Percentiles rank a stretch among this genome's conserved stretches.
Evolutionary conservation across 176 grass and related monocot genomes (phyloP).

Genomic region (Raddia distichophylla): DNA sequence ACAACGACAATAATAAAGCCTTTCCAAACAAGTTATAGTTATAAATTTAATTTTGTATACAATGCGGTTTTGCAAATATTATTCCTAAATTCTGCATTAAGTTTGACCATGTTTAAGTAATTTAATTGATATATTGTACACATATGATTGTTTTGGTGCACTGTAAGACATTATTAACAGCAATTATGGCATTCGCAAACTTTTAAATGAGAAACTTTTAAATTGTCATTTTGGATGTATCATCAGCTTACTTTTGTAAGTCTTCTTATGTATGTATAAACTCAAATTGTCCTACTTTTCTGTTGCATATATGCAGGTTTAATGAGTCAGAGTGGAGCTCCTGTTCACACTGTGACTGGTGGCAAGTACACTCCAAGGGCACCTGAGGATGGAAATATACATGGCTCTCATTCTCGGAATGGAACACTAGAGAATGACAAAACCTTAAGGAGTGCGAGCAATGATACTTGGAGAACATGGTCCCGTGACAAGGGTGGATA

Average conservation of each 20-base stretch:
- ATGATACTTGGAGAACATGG: constrained; percentile 66
- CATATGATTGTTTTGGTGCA: background rate
- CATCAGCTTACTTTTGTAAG: background rate
- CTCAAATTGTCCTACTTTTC: background rate
- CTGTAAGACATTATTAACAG: background rate
- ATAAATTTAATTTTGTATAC: too few species aligned
- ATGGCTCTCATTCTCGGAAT: constrained; percentile 51
- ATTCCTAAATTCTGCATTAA: constrained; percentile 13
- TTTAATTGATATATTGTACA: constrained; percentile 11
- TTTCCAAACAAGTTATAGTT: too few species aligned
- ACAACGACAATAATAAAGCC: too few species aligned
- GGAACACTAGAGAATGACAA: constrained; percentile 41
- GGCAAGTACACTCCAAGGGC: constrained; percentile 20
- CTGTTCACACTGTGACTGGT: background rate
- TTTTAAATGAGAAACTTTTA: background rate
- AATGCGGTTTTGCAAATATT: background rate
- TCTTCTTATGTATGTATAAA: constrained; percentile 31
- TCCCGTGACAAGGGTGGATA: constrained; percentile 46
- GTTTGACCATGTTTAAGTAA: background rate
- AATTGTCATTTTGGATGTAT: constrained; percentile 4
- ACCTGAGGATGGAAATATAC: constrained; percentile 34
- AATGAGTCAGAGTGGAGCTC: constrained; percentile 12
- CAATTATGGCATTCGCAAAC: background rate
- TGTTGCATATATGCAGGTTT: constrained; percentile 46
- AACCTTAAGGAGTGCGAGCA: constrained; percentile 33